Evolutionary conservation across 1,284 basidiomycete species (phyloP).

Genomic region (Rhizopogon hawkerae): DNA sequence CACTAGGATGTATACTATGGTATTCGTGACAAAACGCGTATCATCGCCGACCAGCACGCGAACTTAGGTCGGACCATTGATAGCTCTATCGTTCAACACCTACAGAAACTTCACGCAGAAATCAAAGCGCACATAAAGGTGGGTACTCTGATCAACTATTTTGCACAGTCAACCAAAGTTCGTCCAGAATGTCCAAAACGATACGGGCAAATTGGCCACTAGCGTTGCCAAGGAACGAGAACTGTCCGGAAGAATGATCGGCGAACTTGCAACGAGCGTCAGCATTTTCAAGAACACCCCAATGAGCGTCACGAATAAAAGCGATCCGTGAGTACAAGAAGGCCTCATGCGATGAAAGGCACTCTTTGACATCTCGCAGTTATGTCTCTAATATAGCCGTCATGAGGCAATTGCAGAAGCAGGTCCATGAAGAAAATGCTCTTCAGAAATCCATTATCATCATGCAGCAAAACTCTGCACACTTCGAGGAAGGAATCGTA

Average conservation of each 20-base stretch:
- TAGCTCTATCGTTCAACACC: slow-evolving; percentile 94
- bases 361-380: slow-evolving; percentile 22
- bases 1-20: slow-evolving; percentile 85
- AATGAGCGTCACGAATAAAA: slow-evolving; percentile 74
- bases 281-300: slow-evolving; percentile 94
- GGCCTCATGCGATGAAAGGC: not conserved
- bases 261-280: slow-evolving; percentile 82
- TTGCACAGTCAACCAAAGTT: not conserved
- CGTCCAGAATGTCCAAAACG: slow-evolving; percentile 87
- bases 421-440: slow-evolving; percentile 96
- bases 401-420: slow-evolving; percentile 81
- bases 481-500: slow-evolving; percentile 96
- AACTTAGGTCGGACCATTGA: slow-evolving; percentile 96
- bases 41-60: slow-evolving; percentile 93
- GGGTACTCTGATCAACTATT: slow-evolving; percentile 15
- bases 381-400: slow-evolving; percentile 76
- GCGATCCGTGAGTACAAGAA: slow-evolving; percentile 67
- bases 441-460: slow-evolving; percentile 99
- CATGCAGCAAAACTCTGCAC: slow-evolving; percentile 96
- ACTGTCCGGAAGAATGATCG: slow-evolving; percentile 78
- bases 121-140: slow-evolving; percentile 97
- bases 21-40: slow-evolving; percentile 89
- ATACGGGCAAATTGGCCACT: slow-evolving; percentile 92
- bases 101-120: slow-evolving; percentile 88
- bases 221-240: slow-evolving; percentile 93